These are phyloP conservation scores for Cucurbita pepo DNA, from an alignment of 306 rosid species.

Conservation along the genomic window DNA sequence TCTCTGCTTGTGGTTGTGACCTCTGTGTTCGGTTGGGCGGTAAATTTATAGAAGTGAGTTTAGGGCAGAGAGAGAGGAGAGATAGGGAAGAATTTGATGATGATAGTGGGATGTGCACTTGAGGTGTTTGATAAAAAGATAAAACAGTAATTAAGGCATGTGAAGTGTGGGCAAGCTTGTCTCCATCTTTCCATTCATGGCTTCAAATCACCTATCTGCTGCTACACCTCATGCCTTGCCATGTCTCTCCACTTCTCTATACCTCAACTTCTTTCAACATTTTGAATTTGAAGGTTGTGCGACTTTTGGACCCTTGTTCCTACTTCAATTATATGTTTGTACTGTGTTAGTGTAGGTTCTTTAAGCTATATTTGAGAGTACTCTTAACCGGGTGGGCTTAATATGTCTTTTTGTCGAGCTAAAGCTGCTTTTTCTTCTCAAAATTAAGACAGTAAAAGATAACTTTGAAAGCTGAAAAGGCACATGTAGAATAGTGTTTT, in stretches of 20 bases:
- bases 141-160: constrained; percentile 24
- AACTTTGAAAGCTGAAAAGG: neutral
- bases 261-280: neutral
- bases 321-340: neutral
- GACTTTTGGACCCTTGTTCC: neutral
- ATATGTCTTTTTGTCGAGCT: neutral
- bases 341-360: neutral
- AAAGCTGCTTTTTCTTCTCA: too few species aligned
- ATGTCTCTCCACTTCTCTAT: neutral
- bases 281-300: neutral
- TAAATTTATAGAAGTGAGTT: neutral
- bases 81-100: neutral
- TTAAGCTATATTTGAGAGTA: neutral
- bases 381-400: neutral
- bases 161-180: constrained; percentile 22
- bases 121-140: constrained; percentile 17
- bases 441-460: too few species aligned
- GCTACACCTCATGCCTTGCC: constrained; percentile 1
- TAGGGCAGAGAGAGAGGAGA: neutral
- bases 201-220: constrained; percentile 30
- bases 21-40: neutral
- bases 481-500: neutral
- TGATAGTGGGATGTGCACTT: constrained; percentile 45
- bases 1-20: neutral
- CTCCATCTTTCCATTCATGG: constrained; percentile 23